Evolutionary conservation across 139 green algal genomes (phyloP).

Genomic region (Closterium sp.): DNA sequence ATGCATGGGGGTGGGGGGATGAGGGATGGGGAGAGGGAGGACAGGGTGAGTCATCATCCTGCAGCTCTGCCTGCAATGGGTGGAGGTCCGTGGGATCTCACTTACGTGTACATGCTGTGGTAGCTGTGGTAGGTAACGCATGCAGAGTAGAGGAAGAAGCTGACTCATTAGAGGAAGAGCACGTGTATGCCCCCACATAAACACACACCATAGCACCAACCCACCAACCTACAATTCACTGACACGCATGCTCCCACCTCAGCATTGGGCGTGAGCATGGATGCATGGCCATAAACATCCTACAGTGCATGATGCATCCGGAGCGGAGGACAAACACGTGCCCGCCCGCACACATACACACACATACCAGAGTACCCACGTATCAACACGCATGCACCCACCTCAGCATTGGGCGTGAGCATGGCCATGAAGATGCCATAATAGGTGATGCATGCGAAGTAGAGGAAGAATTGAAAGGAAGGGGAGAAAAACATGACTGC

Average conservation of each 20-base stretch:
- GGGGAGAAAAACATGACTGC: slow-evolving; percentile 8
- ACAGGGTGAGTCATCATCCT: not conserved
- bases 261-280: slow-evolving; percentile 33
- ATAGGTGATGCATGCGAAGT: slow-evolving; percentile 13
- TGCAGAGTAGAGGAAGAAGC: not conserved
- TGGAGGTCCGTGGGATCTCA: too few relatives aligned
- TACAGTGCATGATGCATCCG: too few relatives aligned
- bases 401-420: slow-evolving; percentile 32
- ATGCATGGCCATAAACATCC: too few relatives aligned
- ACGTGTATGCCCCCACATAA: too few relatives aligned
- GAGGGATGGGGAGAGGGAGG: not conserved
- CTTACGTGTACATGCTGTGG: too few relatives aligned
- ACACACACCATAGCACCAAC: too few relatives aligned
- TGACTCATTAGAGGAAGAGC: too few relatives aligned
- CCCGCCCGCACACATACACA: too few relatives aligned
- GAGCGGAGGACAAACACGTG: too few relatives aligned
- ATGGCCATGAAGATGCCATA: slow-evolving; percentile 22
- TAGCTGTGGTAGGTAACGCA: not conserved
- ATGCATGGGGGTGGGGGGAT: not conserved
- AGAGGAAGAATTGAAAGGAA: slow-evolving; percentile 32
- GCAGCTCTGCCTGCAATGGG: too few relatives aligned
- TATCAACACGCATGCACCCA: too few relatives aligned
- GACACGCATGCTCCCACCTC: not conserved
- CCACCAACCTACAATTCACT: not conserved
- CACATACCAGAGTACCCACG: too few relatives aligned